These are phyloP conservation scores for Cucurbita argyrosperma DNA, from an alignment of 306 rosid genomes.

Conservation along the genomic window DNA sequence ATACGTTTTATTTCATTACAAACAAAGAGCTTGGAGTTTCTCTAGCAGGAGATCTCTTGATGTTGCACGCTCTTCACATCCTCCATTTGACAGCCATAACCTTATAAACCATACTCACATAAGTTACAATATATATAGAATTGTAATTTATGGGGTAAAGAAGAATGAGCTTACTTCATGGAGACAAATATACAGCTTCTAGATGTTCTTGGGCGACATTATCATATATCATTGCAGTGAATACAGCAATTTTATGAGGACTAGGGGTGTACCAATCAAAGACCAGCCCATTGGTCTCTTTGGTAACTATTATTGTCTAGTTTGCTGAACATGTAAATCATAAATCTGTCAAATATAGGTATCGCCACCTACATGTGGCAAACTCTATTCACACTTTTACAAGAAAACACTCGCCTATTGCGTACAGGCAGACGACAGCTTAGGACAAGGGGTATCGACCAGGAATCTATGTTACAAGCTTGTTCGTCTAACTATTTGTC, in stretches of 20 bases:
- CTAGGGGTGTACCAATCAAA: not conserved
- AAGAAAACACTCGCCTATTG: not conserved
- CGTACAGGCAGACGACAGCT: not conserved
- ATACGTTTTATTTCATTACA: not conserved
- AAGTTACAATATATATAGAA: no score
- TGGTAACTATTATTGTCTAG: not conserved
- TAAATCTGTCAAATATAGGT: not conserved
- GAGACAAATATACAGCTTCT: not conserved
- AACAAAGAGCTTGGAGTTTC: not conserved
- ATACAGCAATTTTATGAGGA: not conserved
- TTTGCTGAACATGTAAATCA: not conserved
- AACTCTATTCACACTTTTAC: not conserved
- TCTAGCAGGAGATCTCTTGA: not conserved
- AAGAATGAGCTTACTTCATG: not conserved
- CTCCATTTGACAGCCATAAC: not conserved
- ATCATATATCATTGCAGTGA: not conserved
- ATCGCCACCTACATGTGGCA: not conserved
- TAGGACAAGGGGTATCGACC: not conserved
- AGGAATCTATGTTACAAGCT: not conserved
- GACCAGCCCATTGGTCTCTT: not conserved
- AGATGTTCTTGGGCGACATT: not conserved
- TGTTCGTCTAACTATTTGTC: constrained; percentile 34
- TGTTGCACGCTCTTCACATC: not conserved
- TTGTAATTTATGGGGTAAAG: not conserved
- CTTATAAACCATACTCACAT: not conserved